Evolutionary conservation across 257 asterid genomes (phyloP).

Genomic region (Voacanga thouarsii): DNA sequence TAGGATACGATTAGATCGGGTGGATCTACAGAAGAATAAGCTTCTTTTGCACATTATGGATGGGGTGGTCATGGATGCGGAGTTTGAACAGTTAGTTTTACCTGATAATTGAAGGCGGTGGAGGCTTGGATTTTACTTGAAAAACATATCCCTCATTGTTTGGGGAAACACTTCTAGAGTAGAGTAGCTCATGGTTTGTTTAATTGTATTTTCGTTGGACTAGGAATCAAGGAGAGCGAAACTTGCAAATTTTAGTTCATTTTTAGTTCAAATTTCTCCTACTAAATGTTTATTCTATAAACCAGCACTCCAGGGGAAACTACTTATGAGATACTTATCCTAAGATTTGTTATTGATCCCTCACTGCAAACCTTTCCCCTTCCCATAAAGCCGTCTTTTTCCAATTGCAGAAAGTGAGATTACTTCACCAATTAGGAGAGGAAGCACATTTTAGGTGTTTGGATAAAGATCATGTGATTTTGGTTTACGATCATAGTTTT

Average conservation of each 20-base stretch:
- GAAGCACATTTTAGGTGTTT: too few species aligned
- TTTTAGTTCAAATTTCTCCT: too few species aligned
- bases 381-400: background rate
- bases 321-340: too few species aligned
- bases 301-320: background rate
- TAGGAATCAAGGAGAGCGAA: background rate
- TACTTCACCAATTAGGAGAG: too few species aligned
- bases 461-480: background rate
- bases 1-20: constrained; percentile 41
- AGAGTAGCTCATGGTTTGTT: background rate
- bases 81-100: constrained; percentile 45
- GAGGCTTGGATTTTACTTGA: background rate
- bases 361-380: background rate
- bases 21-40: constrained; percentile 36
- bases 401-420: too few species aligned
- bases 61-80: constrained; percentile 62
- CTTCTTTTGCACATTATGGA: constrained; percentile 47
- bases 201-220: background rate
- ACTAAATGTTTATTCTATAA: too few species aligned
- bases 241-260: too few species aligned
- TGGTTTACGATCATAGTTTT: background rate
- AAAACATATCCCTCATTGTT: background rate
- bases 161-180: background rate
- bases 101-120: background rate
- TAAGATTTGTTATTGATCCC: too few species aligned